These are phyloP conservation scores for Orbilia quercus DNA, from an alignment of 2,329 filamentous ascomycete genomes.

Conservation along the genomic window DNA sequence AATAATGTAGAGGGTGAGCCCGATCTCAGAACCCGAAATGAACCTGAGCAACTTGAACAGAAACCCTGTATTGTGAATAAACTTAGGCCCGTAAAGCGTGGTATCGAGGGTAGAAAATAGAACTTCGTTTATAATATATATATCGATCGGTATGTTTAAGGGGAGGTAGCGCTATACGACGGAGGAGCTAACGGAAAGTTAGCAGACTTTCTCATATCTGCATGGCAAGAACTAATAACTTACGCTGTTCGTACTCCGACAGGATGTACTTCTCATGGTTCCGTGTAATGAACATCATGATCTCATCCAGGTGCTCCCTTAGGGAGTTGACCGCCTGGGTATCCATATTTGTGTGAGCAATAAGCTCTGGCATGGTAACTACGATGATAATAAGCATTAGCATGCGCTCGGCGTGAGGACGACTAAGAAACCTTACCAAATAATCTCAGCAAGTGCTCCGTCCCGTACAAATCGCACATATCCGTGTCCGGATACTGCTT, in stretches of 20 bases:
- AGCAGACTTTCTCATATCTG: background rate
- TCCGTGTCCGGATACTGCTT: constrained; percentile 71
- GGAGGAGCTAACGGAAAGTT: constrained; percentile 2
- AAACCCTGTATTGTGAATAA: no score
- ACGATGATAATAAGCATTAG: constrained; percentile 34
- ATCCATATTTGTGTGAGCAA: constrained; percentile 99
- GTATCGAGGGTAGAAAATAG: background rate
- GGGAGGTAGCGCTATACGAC: constrained; percentile 11
- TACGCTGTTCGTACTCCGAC: constrained; percentile 78
- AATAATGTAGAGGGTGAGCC: no score
- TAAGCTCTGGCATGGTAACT: constrained; percentile 92
- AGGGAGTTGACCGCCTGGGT: constrained; percentile 87
- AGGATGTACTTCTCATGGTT: constrained; percentile 82
- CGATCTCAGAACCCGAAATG: no score
- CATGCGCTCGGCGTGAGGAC: background rate
- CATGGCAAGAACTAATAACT: constrained; percentile 58
- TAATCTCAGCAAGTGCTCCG: constrained; percentile 88
- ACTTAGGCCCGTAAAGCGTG: no score
- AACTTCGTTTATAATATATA: background rate
- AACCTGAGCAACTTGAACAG: no score
- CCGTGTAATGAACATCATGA: constrained; percentile 85
- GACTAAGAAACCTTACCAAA: constrained; percentile 68
- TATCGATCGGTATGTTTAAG: background rate
- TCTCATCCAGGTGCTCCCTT: constrained; percentile 86
- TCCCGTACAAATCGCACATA: constrained; percentile 86